Base-by-base conservation (phyloP, 495 filamentous ascomycete species). In the Podospora appendiculata region DNA sequence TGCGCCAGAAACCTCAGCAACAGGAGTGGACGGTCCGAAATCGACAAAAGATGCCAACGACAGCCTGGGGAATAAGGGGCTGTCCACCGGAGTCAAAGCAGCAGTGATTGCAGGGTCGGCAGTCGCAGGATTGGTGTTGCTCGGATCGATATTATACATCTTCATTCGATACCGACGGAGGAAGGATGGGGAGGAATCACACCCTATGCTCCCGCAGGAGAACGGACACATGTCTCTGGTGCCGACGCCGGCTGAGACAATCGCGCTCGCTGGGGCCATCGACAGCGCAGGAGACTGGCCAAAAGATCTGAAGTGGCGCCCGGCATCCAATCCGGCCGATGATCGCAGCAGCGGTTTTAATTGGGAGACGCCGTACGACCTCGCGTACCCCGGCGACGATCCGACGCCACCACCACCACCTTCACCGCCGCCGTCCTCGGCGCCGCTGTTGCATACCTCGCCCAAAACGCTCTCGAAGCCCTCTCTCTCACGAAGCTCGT, bases 361-460 rank as follows among this genome's bases (percentile, higher is more conserved):
- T 41, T 68, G 65, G 65, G 65, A 68, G 38, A 58, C 65, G 32
- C 63, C 65, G 1, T 43, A 63, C 38, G 58, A 66, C n/a, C 48
- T 64, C 39, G 35, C 52, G 3, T 56, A 53, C 45, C 43, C 44
- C 5, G 48, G 48, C 3, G 19, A 17, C 1, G 14, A 25, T 11
- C 17, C 16, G 42, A 32, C 32, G 40, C 32, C 46, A 35, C 25
- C 52, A 39, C 44, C 51, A 10, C 19, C 54, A 39, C 17, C 41
- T n/a, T 33, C 48, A 12, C 32, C 44, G 17, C 41, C 46, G 14
- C 44, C 18, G 16, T 19, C 38, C 9, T n/a, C 44, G 36, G 13
- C 48, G 10, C 42, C 42, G n/a, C 25, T 25, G 2, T 25, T 25
- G 25, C 25, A 2, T n/a, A 48, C 36, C 36, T 7, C 36, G 36